These are phyloP conservation scores for Chamaecyparis obtusa DNA, from an alignment of 75 land plant species.

Conservation along the genomic window DNA sequence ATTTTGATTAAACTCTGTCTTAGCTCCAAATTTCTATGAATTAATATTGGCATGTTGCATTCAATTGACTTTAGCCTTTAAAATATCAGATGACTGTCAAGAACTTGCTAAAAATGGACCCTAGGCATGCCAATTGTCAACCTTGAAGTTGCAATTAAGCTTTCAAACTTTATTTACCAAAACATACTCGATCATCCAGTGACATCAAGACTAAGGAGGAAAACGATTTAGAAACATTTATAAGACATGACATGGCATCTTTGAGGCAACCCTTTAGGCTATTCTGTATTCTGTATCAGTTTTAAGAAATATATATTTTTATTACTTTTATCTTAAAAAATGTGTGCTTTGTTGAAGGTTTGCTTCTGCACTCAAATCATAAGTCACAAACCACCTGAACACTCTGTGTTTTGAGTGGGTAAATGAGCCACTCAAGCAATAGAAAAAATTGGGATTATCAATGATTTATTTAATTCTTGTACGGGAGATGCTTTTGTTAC, in stretches of 20 bases:
- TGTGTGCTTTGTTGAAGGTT: no score
- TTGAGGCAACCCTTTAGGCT: not conserved
- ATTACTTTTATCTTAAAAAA: not conserved
- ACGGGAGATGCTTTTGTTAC: not conserved
- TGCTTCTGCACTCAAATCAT: no score
- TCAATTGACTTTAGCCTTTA: not conserved
- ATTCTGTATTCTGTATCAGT: not conserved
- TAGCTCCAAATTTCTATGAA: not conserved
- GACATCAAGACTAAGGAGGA: not conserved
- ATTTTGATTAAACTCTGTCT: not conserved
- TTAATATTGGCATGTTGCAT: not conserved
- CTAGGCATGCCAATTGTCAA: not conserved
- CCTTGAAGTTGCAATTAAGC: not conserved
- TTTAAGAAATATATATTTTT: not conserved
- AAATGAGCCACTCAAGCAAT: no score
- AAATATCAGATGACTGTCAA: not conserved
- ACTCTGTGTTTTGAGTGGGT: no score
- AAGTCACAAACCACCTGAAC: no score
- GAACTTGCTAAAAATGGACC: not conserved
- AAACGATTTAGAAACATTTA: not conserved
- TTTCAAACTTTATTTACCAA: not conserved
- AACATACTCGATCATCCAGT: not conserved
- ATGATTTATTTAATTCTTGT: no score
- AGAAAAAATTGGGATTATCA: no score
- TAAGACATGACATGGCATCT: not conserved